A percentile compares a stretch with the other conserved stretches of the same genome.
Conservation (phyloP, 345 rosid genomes). For the Geranium brycei region DNA sequence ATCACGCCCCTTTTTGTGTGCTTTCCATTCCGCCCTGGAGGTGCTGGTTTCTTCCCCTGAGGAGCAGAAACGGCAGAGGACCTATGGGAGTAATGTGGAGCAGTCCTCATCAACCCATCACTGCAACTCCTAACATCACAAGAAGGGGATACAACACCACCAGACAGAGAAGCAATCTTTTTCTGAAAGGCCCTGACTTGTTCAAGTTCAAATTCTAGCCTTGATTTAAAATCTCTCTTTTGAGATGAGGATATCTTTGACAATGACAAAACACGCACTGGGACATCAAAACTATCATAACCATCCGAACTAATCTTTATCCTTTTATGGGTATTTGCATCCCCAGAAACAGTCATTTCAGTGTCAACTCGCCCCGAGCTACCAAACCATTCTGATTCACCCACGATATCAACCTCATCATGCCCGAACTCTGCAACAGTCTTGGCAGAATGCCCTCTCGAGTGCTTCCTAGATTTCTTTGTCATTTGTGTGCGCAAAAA, state of each 20-base stretch:
- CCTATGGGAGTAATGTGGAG: slow-evolving; percentile 19
- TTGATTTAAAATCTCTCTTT: slow-evolving; percentile 41
- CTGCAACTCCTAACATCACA: slow-evolving; percentile 52
- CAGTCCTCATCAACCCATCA: slow-evolving; percentile 51
- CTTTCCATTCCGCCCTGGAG: slow-evolving; percentile 23
- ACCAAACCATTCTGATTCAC: slow-evolving; percentile 62
- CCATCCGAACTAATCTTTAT: slow-evolving; percentile 40
- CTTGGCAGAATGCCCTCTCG: slow-evolving; percentile 50
- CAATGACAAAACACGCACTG: slow-evolving; percentile 40
- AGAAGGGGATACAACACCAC: slow-evolving; percentile 29
- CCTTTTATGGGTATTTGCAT: slow-evolving; percentile 40
- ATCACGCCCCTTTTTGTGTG: slow-evolving; percentile 37
- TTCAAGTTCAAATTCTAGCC: slow-evolving; percentile 60
- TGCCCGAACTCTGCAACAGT: slow-evolving; percentile 46
- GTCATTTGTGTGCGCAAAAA: slow-evolving; percentile 26
- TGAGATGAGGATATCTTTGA: slow-evolving; percentile 48
- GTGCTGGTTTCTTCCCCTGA: too few relatives aligned
- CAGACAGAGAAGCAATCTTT: background rate
- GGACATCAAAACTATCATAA: slow-evolving; percentile 30
- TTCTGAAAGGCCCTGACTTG: slow-evolving; percentile 48
- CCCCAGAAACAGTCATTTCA: slow-evolving; percentile 50
- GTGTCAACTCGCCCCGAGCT: slow-evolving; percentile 41
- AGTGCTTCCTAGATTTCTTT: slow-evolving; percentile 60
- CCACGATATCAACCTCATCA: slow-evolving; percentile 40
- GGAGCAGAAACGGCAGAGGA: slow-evolving; percentile 21